phyloP scores from a whole-genome alignment of 495 filamentous ascomycete species.

The Aspergillus conjunctus region DNA sequence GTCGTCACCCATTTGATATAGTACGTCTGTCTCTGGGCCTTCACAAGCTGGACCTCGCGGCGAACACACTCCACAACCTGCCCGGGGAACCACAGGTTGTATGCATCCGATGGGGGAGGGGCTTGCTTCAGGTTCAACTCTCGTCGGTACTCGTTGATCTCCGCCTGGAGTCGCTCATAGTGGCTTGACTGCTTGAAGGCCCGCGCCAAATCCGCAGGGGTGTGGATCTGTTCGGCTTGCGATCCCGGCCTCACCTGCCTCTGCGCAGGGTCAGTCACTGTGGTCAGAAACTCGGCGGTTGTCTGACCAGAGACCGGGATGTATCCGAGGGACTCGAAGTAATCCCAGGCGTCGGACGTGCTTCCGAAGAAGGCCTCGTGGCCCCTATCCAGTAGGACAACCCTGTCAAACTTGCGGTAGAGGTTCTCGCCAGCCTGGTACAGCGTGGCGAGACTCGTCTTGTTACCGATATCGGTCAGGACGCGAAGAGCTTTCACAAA shows the following conservation, averaged over 20 bases:
- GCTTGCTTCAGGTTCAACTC: neutral
- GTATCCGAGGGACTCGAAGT: conserved; percentile 68
- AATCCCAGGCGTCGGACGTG: conserved; percentile 57
- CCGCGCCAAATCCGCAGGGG: neutral
- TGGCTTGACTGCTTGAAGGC: conserved; percentile 1
- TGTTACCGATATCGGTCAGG: conserved; percentile 45
- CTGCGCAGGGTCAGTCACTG: conserved; percentile 67
- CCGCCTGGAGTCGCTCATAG: conserved; percentile 31
- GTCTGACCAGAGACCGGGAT: conserved; percentile 64
- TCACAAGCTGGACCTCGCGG: conserved; percentile 7
- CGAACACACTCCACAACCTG: conserved; percentile 6
- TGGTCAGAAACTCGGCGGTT: conserved; percentile 68
- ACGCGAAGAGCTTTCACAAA: conserved; percentile 49
- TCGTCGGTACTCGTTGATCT: conserved; percentile 6
- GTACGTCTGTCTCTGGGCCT: conserved; percentile 5
- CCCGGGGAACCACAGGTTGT: neutral
- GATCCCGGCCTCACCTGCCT: conserved; percentile 58
- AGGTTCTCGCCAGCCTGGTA: conserved; percentile 65
- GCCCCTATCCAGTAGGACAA: conserved; percentile 63
- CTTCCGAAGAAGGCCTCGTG: conserved; percentile 61
- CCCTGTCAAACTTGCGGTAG: conserved; percentile 65
- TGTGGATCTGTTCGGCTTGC: conserved; percentile 19
- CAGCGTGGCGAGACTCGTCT: conserved; percentile 50
- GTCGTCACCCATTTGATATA: conserved; percentile 13
- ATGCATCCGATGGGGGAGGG: neutral